A percentile compares a stretch with the other conserved stretches of the same genome.
Conservation (phyloP, 768 basidiomycete genomes). For the Boletus rubroflammeus region DNA sequence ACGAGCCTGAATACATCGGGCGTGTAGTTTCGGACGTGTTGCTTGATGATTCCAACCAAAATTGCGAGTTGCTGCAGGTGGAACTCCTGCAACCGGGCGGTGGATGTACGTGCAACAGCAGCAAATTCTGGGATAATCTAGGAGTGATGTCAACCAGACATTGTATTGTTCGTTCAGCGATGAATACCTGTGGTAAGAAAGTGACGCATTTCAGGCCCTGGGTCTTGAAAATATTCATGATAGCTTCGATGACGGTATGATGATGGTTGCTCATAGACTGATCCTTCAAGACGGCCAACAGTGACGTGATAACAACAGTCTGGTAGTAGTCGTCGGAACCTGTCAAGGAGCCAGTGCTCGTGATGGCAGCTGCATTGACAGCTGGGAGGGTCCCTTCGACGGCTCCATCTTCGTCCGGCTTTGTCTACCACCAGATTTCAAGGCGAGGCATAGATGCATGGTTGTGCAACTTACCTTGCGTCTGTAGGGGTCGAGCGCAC, state of each 20-base stretch:
- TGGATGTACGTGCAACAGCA: slow-evolving; percentile 75
- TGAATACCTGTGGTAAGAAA: slow-evolving; percentile 82
- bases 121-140: slow-evolving; percentile 96
- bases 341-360: slow-evolving; percentile 55
- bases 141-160: slow-evolving; percentile 7
- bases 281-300: slow-evolving; percentile 86
- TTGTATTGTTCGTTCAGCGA: not conserved
- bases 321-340: slow-evolving; percentile 96
- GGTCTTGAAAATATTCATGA: slow-evolving; percentile 99
- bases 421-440: slow-evolving; percentile 37
- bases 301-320: slow-evolving; percentile 86
- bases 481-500: slow-evolving; percentile 93
- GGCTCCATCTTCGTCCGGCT: slow-evolving; percentile 60
- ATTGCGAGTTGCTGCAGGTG: slow-evolving; percentile 95
- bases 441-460: not conserved
- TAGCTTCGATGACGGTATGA: slow-evolving; percentile 92
- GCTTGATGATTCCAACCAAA: slow-evolving; percentile 93
- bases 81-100: slow-evolving; percentile 84
- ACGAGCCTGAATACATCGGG: slow-evolving; percentile 81
- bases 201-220: slow-evolving; percentile 95
- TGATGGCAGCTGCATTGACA: slow-evolving; percentile 66
- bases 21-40: slow-evolving; percentile 92
- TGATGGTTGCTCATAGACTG: slow-evolving; percentile 82
- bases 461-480: slow-evolving; percentile 62
- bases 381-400: slow-evolving; percentile 57